Evolutionary conservation across 306 rosid genomes (phyloP), one percentile per base, ranked within the genome.

Genomic region (Malus sieversii): DNA sequence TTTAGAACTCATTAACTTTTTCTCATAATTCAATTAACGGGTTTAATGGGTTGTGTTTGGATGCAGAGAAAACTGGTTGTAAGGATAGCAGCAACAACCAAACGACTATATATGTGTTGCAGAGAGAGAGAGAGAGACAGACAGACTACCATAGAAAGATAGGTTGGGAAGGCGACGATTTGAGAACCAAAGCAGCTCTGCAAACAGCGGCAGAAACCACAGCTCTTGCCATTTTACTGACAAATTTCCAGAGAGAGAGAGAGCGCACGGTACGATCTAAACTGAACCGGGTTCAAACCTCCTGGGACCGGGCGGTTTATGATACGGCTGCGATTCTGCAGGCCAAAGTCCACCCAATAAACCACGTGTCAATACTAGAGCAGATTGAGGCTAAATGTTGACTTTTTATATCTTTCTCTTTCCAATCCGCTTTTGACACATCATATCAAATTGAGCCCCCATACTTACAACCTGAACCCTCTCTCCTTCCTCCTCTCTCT

Each of bases 391-490:
- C 0, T 25, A 18, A 73, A 27, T n/a, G 81, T 87, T 88, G 96
- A 91, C 98, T 85, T 84, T 15, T 83, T 42, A 4, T 9, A 29
- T 8, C 4, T 12, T 4, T 13, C 1, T 0, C 0, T 0, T 0
- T 0, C 89, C 87, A 89, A 82, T 91, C 25, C 2, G 0, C 0
- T 1, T 3, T 18, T 2, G 74, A 42, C 92, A 85, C 77, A 89
- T 85, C 77, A 82, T 23, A 7, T 52, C 1, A 63, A 65, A 38
- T 79, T 75, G 83, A 78, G 88, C 71, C 87, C 88, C 70, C 90
- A 90, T 87, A 71, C 88, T 87, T 88, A 88, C 77, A 73, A 71
- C 84, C 88, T 80, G 85, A 88, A 84, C 86, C 85, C 55, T 79
- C 75, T 35, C 76, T 72, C 61, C 75, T 8, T 35, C 19, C 30